phyloP scores from a whole-genome alignment of 495 filamentous ascomycete species.

The Penicillium roqueforti region DNA sequence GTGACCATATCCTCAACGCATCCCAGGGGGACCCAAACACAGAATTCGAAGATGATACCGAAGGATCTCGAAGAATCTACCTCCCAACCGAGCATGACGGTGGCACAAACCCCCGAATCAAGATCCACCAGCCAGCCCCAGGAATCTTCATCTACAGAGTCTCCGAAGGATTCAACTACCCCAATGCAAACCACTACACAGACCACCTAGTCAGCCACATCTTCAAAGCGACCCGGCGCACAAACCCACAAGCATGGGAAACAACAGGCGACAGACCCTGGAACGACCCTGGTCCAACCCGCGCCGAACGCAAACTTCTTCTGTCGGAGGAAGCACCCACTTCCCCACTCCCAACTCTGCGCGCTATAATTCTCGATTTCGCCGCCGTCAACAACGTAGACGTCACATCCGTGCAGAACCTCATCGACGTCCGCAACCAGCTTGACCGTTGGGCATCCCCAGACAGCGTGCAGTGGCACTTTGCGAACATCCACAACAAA shows the following conservation, averaged over 20 bases:
- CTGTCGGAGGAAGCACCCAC: conserved; percentile 25
- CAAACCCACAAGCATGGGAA: conserved; percentile 56
- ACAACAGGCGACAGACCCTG: conserved; percentile 80
- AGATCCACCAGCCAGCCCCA: conserved; percentile 71
- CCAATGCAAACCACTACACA: conserved; percentile 82
- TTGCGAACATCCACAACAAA: conserved; percentile 83
- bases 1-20: conserved; percentile 61
- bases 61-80: conserved; percentile 55
- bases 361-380: conserved; percentile 90
- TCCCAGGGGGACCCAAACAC: conserved; percentile 30
- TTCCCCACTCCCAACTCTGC: conserved; percentile 59
- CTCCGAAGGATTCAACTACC: conserved; percentile 90
- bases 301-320: conserved; percentile 36
- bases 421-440: conserved; percentile 95
- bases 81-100: conserved; percentile 77
- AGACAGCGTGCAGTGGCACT: conserved; percentile 85
- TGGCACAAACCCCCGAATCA: conserved; percentile 80
- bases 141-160: conserved; percentile 95
- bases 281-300: conserved; percentile 83
- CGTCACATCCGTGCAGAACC: conserved; percentile 82
- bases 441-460: conserved; percentile 80
- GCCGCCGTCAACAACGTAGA: conserved; percentile 92
- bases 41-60: conserved; percentile 37
- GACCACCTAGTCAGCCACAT: conserved; percentile 72
- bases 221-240: conserved; percentile 67